Percentiles rank a stretch among this genome's conserved stretches.
phyloP scores from a whole-genome alignment of 495 filamentous ascomycete genomes.

The Aspergillus sclerotiicarbonarius region DNA sequence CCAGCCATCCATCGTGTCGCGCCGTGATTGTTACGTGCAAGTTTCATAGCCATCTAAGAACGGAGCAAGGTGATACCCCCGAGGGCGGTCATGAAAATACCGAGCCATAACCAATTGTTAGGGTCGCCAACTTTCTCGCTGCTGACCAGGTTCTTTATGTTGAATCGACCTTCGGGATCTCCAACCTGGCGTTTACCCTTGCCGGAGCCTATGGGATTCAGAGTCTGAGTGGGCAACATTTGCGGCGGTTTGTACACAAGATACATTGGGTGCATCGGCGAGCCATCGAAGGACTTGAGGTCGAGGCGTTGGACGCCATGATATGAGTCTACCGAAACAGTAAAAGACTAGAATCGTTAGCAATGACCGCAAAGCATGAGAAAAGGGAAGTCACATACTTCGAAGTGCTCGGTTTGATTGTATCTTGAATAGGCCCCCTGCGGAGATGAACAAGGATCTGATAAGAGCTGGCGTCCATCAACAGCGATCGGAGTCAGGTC shows the following conservation, averaged over 20 bases:
- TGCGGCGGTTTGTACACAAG: slow-evolving; percentile 64
- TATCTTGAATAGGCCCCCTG: slow-evolving; percentile 63
- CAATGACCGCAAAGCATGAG: background rate
- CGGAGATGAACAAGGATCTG: slow-evolving; percentile 59
- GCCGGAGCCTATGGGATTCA: slow-evolving; percentile 56
- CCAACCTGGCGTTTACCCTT: slow-evolving; percentile 30
- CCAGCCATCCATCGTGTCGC: background rate
- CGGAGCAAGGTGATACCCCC: slow-evolving; percentile 46
- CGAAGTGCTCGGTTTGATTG: slow-evolving; percentile 64
- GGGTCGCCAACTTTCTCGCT: slow-evolving; percentile 51
- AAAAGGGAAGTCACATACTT: slow-evolving; percentile 40
- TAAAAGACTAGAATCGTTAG: slow-evolving; percentile 54
- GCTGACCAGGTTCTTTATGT: slow-evolving; percentile 41
- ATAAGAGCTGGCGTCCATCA: slow-evolving; percentile 71
- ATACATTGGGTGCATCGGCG: slow-evolving; percentile 72
- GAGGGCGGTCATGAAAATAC: slow-evolving; percentile 62
- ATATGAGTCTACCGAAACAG: slow-evolving; percentile 61
- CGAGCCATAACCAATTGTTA: slow-evolving; percentile 68
- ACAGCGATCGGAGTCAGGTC: slow-evolving; percentile 60
- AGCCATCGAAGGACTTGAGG: slow-evolving; percentile 62
- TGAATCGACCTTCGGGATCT: slow-evolving; percentile 36
- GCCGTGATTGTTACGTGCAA: background rate
- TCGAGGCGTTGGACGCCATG: slow-evolving; percentile 63
- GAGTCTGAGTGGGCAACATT: slow-evolving; percentile 71
- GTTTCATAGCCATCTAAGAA: slow-evolving; percentile 20